Conservation (phyloP, 768 basidiomycete genomes). For the Auricularia cornea region DNA sequence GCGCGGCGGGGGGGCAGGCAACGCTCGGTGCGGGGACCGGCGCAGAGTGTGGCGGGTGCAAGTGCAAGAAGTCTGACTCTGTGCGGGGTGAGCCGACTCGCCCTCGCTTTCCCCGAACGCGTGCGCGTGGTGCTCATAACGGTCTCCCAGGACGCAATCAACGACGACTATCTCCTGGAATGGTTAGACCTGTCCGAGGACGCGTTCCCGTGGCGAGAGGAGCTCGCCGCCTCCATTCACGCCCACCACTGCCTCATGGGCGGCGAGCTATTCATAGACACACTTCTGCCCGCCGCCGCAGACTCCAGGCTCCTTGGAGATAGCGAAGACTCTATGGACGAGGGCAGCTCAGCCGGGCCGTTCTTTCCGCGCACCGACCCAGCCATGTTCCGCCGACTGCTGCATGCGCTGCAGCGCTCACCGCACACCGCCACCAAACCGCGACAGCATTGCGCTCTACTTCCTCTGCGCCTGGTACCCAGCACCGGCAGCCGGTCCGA, state of each 20-base stretch:
- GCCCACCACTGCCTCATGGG: neutral
- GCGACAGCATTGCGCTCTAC: slow-evolving; percentile 1
- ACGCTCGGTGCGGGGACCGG: too few relatives aligned
- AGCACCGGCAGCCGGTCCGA: neutral
- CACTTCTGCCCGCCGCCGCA: neutral
- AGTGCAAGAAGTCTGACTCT: too few relatives aligned
- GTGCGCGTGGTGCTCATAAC: neutral
- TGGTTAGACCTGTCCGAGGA: neutral
- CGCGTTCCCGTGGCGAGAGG: neutral
- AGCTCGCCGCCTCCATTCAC: neutral
- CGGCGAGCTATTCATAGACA: neutral
- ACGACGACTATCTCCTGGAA: neutral
- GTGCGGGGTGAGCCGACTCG: too few relatives aligned
- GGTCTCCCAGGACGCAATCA: neutral
- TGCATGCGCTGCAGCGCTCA: neutral
- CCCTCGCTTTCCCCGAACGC: too few relatives aligned
- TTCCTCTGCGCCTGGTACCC: neutral
- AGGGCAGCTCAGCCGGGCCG: neutral
- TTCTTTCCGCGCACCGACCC: neutral
- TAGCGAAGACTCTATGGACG: neutral
- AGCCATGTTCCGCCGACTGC: neutral
- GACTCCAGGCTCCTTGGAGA: neutral
- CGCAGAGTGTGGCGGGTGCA: too few relatives aligned
- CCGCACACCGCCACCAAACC: neutral
- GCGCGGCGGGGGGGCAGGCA: too few relatives aligned